Base-by-base conservation (phyloP, 2,329 filamentous ascomycete genomes). In the Neonectria coccinea region DNA sequence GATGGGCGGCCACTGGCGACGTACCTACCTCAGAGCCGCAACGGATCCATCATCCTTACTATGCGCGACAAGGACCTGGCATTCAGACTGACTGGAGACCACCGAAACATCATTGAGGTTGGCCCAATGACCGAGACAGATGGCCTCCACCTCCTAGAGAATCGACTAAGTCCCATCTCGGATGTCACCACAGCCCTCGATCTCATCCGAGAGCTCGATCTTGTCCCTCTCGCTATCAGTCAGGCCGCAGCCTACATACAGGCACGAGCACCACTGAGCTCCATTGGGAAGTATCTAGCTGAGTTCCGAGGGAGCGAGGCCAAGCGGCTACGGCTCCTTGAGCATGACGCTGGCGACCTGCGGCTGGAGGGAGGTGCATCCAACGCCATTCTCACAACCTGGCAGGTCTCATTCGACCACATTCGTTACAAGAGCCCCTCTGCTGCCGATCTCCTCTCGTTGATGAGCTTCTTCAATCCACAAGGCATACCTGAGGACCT, bases 391-490 rank as follows among this genome's bases (percentile, higher is more conserved):
- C 14, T 16, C 4, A 42, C 14, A 18, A n/a, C 25, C 51, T 29
- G 27, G 27, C 27, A 29, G 27, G 27, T 29, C 0, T 48, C 42
- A 5, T 48, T 57, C 20, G 41, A 39, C 4, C 29, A 57, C 8
- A 39, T 57, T 12, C 31, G 18, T n/a, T 42, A n/a, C 6, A 48
- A 42, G 14, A 48, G 31, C 8, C 18, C 2, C 12, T 56, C 61
- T 14, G 56, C 61, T 36, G 45, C 56, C 36, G 52, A 65, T 39
- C 27, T 65, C 6, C 47, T 65, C 2, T 45, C 52, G 2, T 36
- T 57, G 3, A 65, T 65, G 52, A 65, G 61, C 61, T 59, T 59
- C 27, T 33, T 59, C 5, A n/a, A 42, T 42, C 2, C 16, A 42
- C 39, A n/a, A 50, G 60, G 39, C 8, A 58, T 65, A 27, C 53